Percentiles rank a stretch among this genome's conserved stretches.
These are phyloP conservation scores for Chrysanthemum makinoi DNA, from an alignment of 129 eudicot species.

Conservation along the genomic window DNA sequence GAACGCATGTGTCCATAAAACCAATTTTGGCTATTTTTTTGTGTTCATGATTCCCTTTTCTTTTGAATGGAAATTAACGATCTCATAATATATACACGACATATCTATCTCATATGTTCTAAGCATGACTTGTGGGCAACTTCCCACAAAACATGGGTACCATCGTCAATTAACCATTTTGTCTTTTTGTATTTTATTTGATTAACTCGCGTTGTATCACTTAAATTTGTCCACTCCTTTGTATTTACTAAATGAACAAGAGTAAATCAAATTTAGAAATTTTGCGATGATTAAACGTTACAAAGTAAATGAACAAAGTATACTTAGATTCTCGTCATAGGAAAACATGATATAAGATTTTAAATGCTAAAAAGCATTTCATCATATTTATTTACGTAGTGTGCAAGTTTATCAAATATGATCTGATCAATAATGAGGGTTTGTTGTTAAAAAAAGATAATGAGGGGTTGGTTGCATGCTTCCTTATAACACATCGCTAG, in stretches of 20 bases:
- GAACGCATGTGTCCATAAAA: slow-evolving; percentile 12
- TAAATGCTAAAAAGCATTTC: background rate
- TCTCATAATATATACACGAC: too few species aligned
- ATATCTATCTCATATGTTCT: too few species aligned
- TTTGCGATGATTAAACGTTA: background rate
- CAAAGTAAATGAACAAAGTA: background rate
- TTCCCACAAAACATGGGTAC: too few species aligned
- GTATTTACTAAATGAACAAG: background rate
- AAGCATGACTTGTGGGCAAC: too few species aligned
- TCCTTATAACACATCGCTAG: background rate
- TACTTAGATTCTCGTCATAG: background rate
- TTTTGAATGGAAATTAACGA: too few species aligned
- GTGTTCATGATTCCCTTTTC: too few species aligned
- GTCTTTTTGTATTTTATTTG: background rate
- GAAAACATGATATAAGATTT: background rate
- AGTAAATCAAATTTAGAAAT: background rate
- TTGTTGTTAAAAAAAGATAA: background rate
- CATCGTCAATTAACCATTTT: background rate
- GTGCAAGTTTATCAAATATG: background rate
- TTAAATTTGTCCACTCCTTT: background rate
- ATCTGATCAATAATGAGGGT: background rate
- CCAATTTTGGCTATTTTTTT: background rate
- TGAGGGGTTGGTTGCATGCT: background rate
- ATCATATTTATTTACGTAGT: background rate
- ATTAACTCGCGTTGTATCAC: background rate